These are phyloP conservation scores for Suillus cothurnatus DNA, from an alignment of 768 basidiomycete species.

Conservation along the genomic window DNA sequence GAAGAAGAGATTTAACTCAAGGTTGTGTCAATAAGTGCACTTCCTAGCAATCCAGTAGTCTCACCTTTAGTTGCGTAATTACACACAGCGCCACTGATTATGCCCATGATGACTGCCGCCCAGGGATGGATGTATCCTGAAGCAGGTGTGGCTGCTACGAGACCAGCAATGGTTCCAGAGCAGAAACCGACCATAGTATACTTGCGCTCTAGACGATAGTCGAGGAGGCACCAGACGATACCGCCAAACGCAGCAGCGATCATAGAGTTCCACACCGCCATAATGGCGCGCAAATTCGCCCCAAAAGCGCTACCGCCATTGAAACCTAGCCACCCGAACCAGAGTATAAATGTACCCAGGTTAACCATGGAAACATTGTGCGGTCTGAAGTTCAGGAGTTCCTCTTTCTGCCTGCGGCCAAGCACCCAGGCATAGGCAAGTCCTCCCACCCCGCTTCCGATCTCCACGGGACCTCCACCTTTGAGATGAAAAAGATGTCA, in stretches of 20 bases:
- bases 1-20: constrained; percentile 66
- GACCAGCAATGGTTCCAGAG: constrained; percentile 82
- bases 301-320: constrained; percentile 90
- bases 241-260: constrained; percentile 81
- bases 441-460: constrained; percentile 81
- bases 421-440: constrained; percentile 88
- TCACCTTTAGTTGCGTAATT: constrained; percentile 85
- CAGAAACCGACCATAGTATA: constrained; percentile 93
- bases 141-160: constrained; percentile 88
- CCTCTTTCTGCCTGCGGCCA: constrained; percentile 74
- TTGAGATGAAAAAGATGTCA: constrained; percentile 7
- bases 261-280: constrained; percentile 90
- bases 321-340: constrained; percentile 91
- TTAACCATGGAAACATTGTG: constrained; percentile 86
- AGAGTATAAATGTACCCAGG: constrained; percentile 83
- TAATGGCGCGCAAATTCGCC: constrained; percentile 83
- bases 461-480: constrained; percentile 90
- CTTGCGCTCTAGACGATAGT: constrained; percentile 78
- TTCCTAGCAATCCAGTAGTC: constrained; percentile 22
- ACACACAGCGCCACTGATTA: constrained; percentile 68
- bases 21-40: constrained; percentile 14
- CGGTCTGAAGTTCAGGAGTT: constrained; percentile 79
- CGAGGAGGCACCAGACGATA: constrained; percentile 80
- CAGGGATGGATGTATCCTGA: constrained; percentile 81
- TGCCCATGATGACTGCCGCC: constrained; percentile 75